phyloP scores from a whole-genome alignment of 148 eudicot species.

The Mesembryanthemum crystallinum region DNA sequence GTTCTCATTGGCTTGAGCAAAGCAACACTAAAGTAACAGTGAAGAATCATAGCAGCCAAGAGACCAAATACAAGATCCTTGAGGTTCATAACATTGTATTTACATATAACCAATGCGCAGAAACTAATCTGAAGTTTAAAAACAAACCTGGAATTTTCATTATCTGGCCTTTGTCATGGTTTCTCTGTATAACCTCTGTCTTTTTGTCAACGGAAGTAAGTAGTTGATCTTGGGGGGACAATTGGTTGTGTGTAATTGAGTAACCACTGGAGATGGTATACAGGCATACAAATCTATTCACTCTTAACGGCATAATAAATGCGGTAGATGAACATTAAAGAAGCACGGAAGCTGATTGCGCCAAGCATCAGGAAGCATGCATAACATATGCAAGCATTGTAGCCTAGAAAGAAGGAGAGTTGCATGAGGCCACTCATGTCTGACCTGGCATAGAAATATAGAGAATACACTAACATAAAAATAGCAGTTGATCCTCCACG shows the following conservation, averaged over 20 bases:
- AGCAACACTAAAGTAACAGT: background rate
- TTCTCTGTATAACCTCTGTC: slow-evolving; percentile 3
- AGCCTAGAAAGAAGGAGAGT: slow-evolving; percentile 59
- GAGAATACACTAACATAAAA: slow-evolving; percentile 57
- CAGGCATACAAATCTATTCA: slow-evolving; percentile 41
- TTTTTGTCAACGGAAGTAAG: background rate
- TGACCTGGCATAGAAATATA: slow-evolving; percentile 60
- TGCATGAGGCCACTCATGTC: slow-evolving; percentile 75
- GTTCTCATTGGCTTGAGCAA: background rate
- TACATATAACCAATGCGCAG: background rate
- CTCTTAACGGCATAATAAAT: slow-evolving; percentile 60
- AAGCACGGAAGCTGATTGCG: slow-evolving; percentile 58
- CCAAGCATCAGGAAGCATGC: slow-evolving; percentile 79
- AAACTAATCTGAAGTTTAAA: background rate
- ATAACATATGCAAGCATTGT: slow-evolving; percentile 62
- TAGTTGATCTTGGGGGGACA: background rate
- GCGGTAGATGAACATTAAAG: slow-evolving; percentile 54
- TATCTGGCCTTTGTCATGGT: slow-evolving; percentile 3
- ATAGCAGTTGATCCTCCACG: slow-evolving; percentile 71
- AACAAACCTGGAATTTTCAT: slow-evolving; percentile 24
- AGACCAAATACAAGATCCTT: background rate
- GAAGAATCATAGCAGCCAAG: background rate
- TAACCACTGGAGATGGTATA: background rate
- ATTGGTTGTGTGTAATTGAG: background rate
- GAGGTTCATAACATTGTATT: background rate